A percentile compares a stretch with the other conserved stretches of the same genome.
These are phyloP conservation scores for Wickerhamiella lipophila DNA, from an alignment of 805 yeast species.

Conservation along the genomic window DNA sequence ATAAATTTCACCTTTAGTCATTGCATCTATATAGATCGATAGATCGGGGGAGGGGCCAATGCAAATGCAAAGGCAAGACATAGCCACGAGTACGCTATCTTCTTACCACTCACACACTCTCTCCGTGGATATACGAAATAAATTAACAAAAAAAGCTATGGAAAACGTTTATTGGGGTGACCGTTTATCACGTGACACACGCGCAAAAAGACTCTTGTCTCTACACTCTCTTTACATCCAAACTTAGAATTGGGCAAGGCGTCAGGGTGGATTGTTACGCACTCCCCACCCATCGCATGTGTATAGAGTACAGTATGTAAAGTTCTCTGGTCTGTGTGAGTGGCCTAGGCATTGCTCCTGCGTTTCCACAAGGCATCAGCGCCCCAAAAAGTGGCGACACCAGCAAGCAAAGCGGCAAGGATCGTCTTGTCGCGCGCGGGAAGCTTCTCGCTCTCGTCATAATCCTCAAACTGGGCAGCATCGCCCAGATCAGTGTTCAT, in stretches of 20 bases:
- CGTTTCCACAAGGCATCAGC: conserved; percentile 21
- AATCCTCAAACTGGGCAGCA: conserved; percentile 9
- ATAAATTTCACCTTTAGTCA: not conserved
- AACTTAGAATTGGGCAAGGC: conserved; percentile 1
- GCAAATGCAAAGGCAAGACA: too few species aligned
- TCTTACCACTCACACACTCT: too few species aligned
- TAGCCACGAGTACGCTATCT: too few species aligned
- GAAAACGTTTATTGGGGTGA: not conserved
- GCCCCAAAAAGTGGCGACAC: conserved; percentile 30
- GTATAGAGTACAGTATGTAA: not conserved
- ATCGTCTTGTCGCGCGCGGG: conserved; percentile 26
- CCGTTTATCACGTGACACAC: not conserved
- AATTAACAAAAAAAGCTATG: not conserved
- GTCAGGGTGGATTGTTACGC: conserved; percentile 1
- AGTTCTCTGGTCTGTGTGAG: too few species aligned
- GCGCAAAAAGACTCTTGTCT: too few species aligned
- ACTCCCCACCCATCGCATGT: not conserved
- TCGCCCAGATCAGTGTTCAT: conserved; percentile 24
- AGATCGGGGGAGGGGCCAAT: not conserved
- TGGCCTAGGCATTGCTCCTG: too few species aligned
- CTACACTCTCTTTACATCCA: too few species aligned
- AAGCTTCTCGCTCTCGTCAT: conserved; percentile 12
- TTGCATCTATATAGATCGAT: not conserved
- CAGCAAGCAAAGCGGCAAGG: conserved; percentile 25
- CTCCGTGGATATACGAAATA: not conserved